Evolutionary conservation across 345 rosid genomes (phyloP).

Genomic region (Kandelia obovata): DNA sequence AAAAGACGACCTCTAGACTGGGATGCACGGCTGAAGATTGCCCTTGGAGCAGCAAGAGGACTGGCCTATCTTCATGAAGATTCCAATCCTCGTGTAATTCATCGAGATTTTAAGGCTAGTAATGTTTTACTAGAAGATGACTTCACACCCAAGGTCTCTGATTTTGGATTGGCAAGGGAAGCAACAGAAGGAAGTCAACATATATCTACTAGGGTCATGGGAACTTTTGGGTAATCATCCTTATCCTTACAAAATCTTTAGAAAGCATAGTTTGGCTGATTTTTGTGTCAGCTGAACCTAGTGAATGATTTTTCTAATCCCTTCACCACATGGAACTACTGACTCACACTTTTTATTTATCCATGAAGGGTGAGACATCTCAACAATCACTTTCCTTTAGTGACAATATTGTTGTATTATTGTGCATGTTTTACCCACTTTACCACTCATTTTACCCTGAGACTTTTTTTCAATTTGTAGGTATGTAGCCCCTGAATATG

Average conservation of each 20-base stretch:
- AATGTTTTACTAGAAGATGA: conserved; percentile 84
- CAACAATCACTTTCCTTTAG: too few relatives aligned
- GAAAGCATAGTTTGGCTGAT: neutral
- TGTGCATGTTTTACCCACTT: too few relatives aligned
- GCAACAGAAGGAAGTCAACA: conserved; percentile 99
- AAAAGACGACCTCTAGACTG: conserved; percentile 78
- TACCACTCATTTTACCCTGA: too few relatives aligned
- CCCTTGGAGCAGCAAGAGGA: conserved; percentile 98
- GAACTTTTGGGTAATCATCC: conserved; percentile 84
- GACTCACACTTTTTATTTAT: too few relatives aligned
- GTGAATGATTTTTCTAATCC: too few relatives aligned
- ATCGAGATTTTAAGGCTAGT: conserved; percentile 97
- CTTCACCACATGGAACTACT: too few relatives aligned
- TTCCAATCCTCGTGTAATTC: conserved; percentile 96
- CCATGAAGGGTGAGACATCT: too few relatives aligned
- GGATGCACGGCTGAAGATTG: conserved; percentile 92
- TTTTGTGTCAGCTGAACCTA: too few relatives aligned
- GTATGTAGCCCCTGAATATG: conserved; percentile 99
- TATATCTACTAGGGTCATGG: conserved; percentile 96
- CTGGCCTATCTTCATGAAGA: conserved; percentile 99
- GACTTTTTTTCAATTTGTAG: conserved; percentile 32
- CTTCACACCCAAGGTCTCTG: conserved; percentile 95
- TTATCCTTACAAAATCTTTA: neutral
- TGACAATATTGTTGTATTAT: too few relatives aligned
- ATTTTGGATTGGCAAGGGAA: conserved; percentile 99